Evolutionary conservation across 2,329 filamentous ascomycete genomes (phyloP).

Genomic region (Fusarium cyanostomum): DNA sequence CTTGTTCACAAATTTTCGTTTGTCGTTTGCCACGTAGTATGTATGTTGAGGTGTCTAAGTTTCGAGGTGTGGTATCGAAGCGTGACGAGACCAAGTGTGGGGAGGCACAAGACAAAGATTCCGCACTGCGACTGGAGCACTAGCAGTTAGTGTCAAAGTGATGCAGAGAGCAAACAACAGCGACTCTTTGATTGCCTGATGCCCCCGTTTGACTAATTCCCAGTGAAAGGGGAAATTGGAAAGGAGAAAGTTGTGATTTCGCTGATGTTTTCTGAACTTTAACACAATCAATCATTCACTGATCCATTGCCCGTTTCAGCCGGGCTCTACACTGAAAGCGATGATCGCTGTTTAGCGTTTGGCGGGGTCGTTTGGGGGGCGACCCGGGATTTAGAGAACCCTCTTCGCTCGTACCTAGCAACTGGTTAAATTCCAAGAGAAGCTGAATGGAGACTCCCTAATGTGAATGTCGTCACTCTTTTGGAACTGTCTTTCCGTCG

Average conservation of each 20-base stretch:
- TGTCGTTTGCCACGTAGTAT: not conserved
- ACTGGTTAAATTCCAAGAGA: too few relatives aligned
- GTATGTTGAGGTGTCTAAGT: slow-evolving; percentile 1
- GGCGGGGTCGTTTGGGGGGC: slow-evolving; percentile 28
- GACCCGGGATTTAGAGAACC: slow-evolving; percentile 6
- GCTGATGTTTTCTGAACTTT: not conserved
- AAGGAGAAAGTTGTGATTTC: not conserved
- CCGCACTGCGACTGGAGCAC: not conserved
- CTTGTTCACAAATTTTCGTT: not conserved
- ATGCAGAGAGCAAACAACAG: not conserved
- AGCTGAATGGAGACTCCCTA: too few relatives aligned
- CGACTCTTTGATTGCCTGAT: too few relatives aligned
- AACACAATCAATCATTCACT: slow-evolving; percentile 8
- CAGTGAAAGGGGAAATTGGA: not conserved
- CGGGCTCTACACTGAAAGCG: not conserved
- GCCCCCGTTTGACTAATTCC: not conserved
- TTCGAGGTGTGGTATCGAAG: slow-evolving; percentile 14
- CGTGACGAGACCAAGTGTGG: slow-evolving; percentile 37
- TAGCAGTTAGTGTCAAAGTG: not conserved
- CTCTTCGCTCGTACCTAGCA: too few relatives aligned
- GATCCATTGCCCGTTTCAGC: not conserved
- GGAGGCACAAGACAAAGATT: slow-evolving; percentile 22
- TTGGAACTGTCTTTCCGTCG: too few relatives aligned
- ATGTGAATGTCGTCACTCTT: too few relatives aligned
- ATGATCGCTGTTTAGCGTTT: slow-evolving; percentile 19